A percentile compares a stretch with the other conserved stretches of the same genome.
phyloP scores from a whole-genome alignment of 345 rosid genomes.

The Eucalyptus regnans region DNA sequence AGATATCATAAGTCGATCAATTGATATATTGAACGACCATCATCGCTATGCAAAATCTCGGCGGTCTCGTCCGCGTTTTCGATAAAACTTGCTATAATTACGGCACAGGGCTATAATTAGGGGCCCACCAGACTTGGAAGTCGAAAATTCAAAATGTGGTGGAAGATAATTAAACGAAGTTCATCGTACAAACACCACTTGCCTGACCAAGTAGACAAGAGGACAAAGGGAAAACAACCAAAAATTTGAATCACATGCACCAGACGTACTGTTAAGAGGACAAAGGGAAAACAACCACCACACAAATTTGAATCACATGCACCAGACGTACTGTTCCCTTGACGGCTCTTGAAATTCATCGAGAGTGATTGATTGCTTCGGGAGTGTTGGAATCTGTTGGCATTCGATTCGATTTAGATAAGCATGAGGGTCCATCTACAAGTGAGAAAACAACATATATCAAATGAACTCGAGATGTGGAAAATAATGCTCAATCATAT shows the following conservation, averaged over 20 bases:
- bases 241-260: neutral
- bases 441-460: neutral
- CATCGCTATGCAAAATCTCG: neutral
- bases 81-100: neutral
- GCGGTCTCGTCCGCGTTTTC: neutral
- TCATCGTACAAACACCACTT: neutral
- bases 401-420: neutral
- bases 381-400: neutral
- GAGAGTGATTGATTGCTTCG: neutral
- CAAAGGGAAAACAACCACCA: neutral
- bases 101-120: too few species aligned
- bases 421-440: neutral
- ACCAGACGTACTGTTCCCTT: neutral
- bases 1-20: neutral
- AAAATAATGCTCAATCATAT: neutral
- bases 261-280: neutral
- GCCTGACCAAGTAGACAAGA: neutral
- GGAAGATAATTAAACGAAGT: neutral
- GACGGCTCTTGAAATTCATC: neutral
- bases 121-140: neutral
- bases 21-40: neutral
- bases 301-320: neutral
- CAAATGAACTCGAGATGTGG: neutral
- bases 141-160: neutral
- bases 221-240: neutral